Evolutionary conservation across 192 early-diverging fungal species (phyloP).

Genomic region (Gonapodya sp.): DNA sequence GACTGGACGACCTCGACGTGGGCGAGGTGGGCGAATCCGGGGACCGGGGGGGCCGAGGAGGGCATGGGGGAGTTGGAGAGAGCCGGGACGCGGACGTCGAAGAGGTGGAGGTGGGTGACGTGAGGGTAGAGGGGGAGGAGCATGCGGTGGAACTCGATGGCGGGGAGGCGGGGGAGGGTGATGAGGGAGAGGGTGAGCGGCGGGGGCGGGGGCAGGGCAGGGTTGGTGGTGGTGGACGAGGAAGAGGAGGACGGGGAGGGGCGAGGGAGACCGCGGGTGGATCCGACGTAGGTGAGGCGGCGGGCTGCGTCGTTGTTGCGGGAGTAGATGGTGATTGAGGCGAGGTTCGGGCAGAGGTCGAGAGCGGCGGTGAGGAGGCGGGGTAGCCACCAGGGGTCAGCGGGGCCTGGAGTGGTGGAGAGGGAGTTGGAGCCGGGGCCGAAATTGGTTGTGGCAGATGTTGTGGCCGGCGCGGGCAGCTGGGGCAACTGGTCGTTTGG

Average conservation of each 20-base stretch:
- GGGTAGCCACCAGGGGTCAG: background rate
- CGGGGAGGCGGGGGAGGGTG: background rate
- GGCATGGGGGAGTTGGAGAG: background rate
- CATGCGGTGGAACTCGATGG: background rate
- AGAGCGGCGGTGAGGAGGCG: background rate
- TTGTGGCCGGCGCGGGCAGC: background rate
- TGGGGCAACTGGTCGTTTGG: background rate
- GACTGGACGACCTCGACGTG: background rate
- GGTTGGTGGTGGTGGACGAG: background rate
- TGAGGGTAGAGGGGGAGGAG: background rate
- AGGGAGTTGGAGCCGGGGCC: no score
- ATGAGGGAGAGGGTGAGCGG: background rate
- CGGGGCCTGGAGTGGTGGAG: no score
- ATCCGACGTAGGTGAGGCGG: background rate
- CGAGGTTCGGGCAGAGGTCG: background rate
- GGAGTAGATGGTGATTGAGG: background rate
- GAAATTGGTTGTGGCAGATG: no score
- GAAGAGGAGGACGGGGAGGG: background rate
- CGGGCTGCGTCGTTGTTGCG: background rate
- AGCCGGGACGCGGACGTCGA: background rate
- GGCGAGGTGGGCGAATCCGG: background rate
- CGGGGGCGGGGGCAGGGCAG: background rate
- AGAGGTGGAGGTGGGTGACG: background rate
- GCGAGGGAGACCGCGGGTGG: background rate
- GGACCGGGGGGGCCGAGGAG: background rate